These are phyloP conservation scores for Coemansia sp. DNA, from an alignment of 371 early-diverging fungal species.

Conservation along the genomic window DNA sequence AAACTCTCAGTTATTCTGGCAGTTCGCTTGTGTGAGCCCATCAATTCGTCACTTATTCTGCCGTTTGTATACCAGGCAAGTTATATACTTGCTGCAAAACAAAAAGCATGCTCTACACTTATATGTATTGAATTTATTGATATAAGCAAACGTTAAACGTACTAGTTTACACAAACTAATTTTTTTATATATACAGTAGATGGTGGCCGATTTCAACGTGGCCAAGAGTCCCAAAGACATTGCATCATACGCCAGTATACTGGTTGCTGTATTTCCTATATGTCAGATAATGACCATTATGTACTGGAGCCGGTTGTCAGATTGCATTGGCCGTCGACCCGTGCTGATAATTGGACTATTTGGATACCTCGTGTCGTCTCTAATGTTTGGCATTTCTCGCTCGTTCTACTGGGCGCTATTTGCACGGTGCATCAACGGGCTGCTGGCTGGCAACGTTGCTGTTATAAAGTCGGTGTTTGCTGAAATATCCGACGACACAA, in stretches of 20 bases:
- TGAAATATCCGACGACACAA: conserved; percentile 79
- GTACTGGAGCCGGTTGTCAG: conserved; percentile 67
- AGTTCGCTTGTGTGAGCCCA: conserved; percentile 49
- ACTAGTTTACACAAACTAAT: background rate
- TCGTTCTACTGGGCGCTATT: conserved; percentile 66
- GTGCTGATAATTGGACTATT: conserved; percentile 75
- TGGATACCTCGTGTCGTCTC: conserved; percentile 65
- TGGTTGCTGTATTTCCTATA: conserved; percentile 64
- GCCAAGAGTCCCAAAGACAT: conserved; percentile 57
- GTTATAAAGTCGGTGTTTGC: conserved; percentile 82
- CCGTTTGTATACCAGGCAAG: conserved; percentile 52
- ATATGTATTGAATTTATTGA: background rate
- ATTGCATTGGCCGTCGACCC: conserved; percentile 78
- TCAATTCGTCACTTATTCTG: conserved; percentile 47
- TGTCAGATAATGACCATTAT: conserved; percentile 63
- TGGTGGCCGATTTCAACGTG: conserved; percentile 62
- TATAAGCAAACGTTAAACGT: background rate
- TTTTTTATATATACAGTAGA: conserved; percentile 32
- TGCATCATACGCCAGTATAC: conserved; percentile 66
- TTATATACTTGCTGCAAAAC: background rate
- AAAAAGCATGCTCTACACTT: too few relatives aligned
- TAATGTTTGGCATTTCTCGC: conserved; percentile 74
- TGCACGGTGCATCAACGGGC: conserved; percentile 67
- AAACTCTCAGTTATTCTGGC: conserved; percentile 30
- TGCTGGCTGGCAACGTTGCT: conserved; percentile 79